Evolutionary conservation across 73 alveolate species (phyloP).

Genomic region (Paramecium octaurelia): DNA sequence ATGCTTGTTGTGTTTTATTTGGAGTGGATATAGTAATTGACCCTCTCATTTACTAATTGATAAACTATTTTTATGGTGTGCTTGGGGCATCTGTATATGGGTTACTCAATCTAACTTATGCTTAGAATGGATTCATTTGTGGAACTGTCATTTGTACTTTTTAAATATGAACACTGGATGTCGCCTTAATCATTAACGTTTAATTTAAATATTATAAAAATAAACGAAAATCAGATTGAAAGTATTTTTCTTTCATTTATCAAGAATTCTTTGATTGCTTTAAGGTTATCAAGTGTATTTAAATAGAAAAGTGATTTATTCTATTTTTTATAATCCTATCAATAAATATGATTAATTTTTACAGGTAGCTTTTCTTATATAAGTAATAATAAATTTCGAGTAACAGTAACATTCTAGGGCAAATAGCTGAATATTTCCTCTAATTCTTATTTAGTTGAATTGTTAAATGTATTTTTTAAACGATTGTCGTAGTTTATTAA

Average conservation of each 20-base stretch:
- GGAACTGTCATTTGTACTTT: neutral
- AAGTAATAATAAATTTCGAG: neutral
- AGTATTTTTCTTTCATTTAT: neutral
- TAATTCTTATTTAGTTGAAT: neutral
- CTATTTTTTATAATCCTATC: neutral
- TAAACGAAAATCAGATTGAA: neutral
- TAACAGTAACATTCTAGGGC: neutral
- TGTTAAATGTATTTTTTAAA: neutral
- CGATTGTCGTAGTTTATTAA: neutral
- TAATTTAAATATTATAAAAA: neutral
- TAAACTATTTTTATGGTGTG: neutral
- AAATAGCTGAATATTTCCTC: neutral
- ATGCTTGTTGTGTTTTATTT: neutral
- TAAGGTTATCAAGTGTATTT: neutral
- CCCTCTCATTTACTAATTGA: neutral
- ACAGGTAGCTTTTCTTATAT: neutral
- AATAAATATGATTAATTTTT: neutral
- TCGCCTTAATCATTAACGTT: neutral
- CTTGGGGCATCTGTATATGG: neutral
- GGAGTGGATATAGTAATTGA: neutral
- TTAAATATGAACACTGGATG: neutral
- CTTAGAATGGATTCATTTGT: neutral
- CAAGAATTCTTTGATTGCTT: neutral
- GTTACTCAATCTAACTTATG: neutral
- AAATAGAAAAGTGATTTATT: neutral